Percentiles rank a stretch among this genome's conserved stretches.
Conservation (phyloP, 139 green algal genomes). For the Mychonastes homosphaera region DNA sequence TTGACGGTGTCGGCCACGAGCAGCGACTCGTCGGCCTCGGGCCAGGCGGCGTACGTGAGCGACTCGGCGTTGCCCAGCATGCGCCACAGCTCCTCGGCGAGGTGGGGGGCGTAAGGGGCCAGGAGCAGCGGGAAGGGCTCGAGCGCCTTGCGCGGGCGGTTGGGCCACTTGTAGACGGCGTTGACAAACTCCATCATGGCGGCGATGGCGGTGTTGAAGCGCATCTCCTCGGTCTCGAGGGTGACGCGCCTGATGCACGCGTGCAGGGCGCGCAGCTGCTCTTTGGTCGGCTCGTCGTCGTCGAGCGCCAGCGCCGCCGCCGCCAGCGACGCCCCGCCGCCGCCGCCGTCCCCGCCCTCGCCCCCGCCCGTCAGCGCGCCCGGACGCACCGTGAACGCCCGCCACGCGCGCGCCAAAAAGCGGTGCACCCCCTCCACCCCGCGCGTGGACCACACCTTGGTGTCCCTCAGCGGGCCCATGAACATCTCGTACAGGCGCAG, state of each 20-base stretch:
- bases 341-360: too few species aligned
- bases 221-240: constrained; percentile 87
- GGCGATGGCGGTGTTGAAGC: constrained; percentile 96
- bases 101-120: constrained; percentile 87
- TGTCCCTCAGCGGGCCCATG: constrained; percentile 91
- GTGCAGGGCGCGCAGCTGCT: constrained; percentile 81
- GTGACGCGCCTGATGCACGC: constrained; percentile 86
- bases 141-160: constrained; percentile 42
- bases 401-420: constrained; percentile 83
- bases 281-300: constrained; percentile 52
- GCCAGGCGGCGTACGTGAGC: constrained; percentile 18
- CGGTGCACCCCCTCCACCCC: constrained; percentile 93
- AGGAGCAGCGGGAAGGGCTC: constrained; percentile 86
- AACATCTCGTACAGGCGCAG: constrained; percentile 99
- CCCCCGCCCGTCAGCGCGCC: too few species aligned
- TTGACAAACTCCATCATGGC: constrained; percentile 99
- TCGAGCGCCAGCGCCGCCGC: constrained; percentile 71
- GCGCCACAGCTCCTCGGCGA: constrained; percentile 86
- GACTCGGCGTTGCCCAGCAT: constrained; percentile 49
- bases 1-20: constrained; percentile 71
- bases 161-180: constrained; percentile 68
- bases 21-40: constrained; percentile 47
- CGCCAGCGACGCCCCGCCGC: constrained; percentile 97
- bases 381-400: constrained; percentile 55
- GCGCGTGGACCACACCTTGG: constrained; percentile 85